Evolutionary conservation across 345 rosid genomes (phyloP), one percentile per base, ranked within the genome.

Genomic region (Bruguiera parviflora): DNA sequence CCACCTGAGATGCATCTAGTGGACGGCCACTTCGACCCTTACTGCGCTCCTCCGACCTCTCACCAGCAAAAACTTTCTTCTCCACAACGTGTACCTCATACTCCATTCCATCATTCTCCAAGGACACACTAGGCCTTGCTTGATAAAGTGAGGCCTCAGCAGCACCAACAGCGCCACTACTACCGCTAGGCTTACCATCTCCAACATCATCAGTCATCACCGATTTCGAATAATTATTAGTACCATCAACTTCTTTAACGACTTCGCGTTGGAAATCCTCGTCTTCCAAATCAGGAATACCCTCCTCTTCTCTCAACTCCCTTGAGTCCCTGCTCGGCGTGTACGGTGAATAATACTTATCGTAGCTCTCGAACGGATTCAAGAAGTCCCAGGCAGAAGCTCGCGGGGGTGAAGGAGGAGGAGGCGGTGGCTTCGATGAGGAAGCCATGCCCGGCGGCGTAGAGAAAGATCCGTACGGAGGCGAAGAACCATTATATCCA

Each of bases 251-350:
- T 77, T 92, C 75, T 74, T 89, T 92, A 43, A 92, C 95, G 35
- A 82, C 87, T 77, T 90, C 96, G 46, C 80, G 82, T 9, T 77
- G 86, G 13, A 64, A 79, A 66, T 86, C 86, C 62, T 87, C 98
- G 9, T 92, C 92, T 78, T 96, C 99, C 79, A 96, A 80, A 66
- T 96, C 99, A 65, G 99, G 99, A 5, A 96, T 92, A 57, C 97
- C 98, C 68, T 96, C 99, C 75, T 84, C 95, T 46, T 96, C 96
- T 64, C 99, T 84, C 56, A 89, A 61, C 56, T 92, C 97, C 76
- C 78, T 87, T 1, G 85, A 96, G 66, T 96, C 83, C 79, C 92
- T 67, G 66, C 84, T 84, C 21, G 96, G 89, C 20, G 87, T 77
- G 49, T 86, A 80, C 32, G 80, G 49, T 13, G 80, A 78, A 53